Conservation (phyloP, 2,329 filamentous ascomycete species). For the Alternaria metachromatica region DNA sequence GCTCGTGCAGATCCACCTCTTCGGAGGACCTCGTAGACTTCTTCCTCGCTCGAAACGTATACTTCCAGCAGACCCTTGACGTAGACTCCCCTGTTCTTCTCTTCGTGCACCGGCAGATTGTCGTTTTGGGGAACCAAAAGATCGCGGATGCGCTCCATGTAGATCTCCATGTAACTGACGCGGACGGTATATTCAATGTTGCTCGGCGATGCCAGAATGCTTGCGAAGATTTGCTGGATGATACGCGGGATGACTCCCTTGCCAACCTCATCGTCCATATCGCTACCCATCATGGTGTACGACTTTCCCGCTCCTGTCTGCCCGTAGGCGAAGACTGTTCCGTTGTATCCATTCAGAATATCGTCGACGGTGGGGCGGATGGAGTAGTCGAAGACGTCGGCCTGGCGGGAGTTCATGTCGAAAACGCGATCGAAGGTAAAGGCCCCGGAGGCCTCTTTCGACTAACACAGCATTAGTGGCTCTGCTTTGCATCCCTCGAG, state of each 20-base stretch:
- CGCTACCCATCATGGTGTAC: conserved; percentile 97
- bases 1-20: conserved; percentile 86
- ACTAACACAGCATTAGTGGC: conserved; percentile 60
- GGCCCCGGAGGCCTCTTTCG: conserved; percentile 78
- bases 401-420: conserved; percentile 87
- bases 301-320: conserved; percentile 99
- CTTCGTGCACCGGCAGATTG: conserved; percentile 96
- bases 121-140: conserved; percentile 90
- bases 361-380: conserved; percentile 96
- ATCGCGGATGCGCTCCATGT: conserved; percentile 98
- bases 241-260: conserved; percentile 97
- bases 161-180: conserved; percentile 99
- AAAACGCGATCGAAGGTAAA: conserved; percentile 98
- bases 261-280: conserved; percentile 86
- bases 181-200: conserved; percentile 99
- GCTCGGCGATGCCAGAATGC: conserved; percentile 87
- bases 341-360: conserved; percentile 98
- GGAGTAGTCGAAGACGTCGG: conserved; percentile 97
- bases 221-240: conserved; percentile 95
- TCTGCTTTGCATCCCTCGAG: background rate
- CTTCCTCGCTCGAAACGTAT: conserved; percentile 92
- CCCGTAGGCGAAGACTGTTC: conserved; percentile 97
- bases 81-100: conserved; percentile 94
- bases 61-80: conserved; percentile 95
- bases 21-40: conserved; percentile 97